Evolutionary conservation across 352 stramenopile genomes (phyloP), one percentile per base, ranked within the genome.

Genomic region (Pythium rishiriense): DNA sequence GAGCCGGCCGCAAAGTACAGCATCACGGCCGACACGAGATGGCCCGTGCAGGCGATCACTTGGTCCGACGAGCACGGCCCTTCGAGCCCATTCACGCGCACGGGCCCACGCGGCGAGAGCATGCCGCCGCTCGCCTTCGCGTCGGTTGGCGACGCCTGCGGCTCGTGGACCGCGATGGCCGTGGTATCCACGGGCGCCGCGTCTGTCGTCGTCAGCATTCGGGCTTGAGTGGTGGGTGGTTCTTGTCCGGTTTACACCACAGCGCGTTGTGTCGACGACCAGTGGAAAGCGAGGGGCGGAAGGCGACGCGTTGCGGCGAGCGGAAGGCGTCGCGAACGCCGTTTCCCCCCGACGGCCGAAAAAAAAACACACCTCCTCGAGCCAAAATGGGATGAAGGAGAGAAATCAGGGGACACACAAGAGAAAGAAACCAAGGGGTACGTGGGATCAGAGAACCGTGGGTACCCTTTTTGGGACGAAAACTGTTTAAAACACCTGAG

Each of bases 51-150:
- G 1, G 83, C 86, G 64, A 93, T 77, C 42, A 91, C 73, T 53
- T 96, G 87, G 55, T 96, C 87, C 19, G 77, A 74, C n/a, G 87
- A 90, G 50, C 79, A 88, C 19, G 87, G 87, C 4, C 68, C 67
- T 55, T 90, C 73, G 21, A 94, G 76, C 46, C 85, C 85, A 51
- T 94, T 90, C 66, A 64, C 76, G 25, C 85, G 85, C 66, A 85
- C 76, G 17, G 67, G 67, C 3, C 67, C 67, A 21, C 53, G 55
- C 17, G 67, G 49, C 14, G 46, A 68, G 17, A 49, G 28, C 14
- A 45, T 19, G 29, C 48, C 28, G 6, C 14, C 46, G 49, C 39
- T 46, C 26, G 43, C 29, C 25, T 31, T 22, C 1, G 25, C 22
- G 42, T 31, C 58, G 1, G 45, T 56, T 4, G 61, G 22, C 19